A percentile compares a stretch with the other conserved stretches of the same genome.
Conservation (phyloP, 164 flowering plant species). For the Protea cynaroides region DNA sequence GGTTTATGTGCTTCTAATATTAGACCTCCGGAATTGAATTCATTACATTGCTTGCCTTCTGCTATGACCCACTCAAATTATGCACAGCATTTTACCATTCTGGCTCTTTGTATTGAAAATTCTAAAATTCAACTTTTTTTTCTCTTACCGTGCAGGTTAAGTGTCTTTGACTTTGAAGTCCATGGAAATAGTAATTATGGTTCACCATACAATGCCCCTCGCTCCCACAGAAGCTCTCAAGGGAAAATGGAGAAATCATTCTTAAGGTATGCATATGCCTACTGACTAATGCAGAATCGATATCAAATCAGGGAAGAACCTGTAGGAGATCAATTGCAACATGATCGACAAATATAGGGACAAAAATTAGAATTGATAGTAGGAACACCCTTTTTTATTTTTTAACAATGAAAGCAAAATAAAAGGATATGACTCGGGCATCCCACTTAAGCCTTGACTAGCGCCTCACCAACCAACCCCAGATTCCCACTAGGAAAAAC, state of each 20-base stretch:
- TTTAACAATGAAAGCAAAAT: too few species aligned
- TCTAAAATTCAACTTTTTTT: not conserved
- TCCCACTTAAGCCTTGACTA: too few species aligned
- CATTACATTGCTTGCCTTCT: not conserved
- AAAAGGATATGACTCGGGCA: too few species aligned
- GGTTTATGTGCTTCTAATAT: conserved; percentile 32
- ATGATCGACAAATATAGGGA: too few species aligned
- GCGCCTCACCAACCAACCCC: too few species aligned
- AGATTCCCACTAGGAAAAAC: too few species aligned
- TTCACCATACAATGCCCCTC: conserved; percentile 56
- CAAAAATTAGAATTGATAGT: too few species aligned
- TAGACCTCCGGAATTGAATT: not conserved
- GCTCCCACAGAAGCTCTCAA: conserved; percentile 71
- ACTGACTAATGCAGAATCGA: too few species aligned
- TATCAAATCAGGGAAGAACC: too few species aligned
- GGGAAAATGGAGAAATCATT: conserved; percentile 99
- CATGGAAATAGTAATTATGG: conserved; percentile 91
- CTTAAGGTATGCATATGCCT: conserved; percentile 51
- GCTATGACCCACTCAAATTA: not conserved
- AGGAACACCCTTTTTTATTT: too few species aligned
- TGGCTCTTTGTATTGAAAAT: not conserved
- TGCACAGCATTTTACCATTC: not conserved
- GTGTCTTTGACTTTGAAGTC: conserved; percentile 66
- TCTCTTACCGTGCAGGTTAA: conserved; percentile 49
- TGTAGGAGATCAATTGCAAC: too few species aligned